Evolutionary conservation across 805 yeast genomes (phyloP), one percentile per base, ranked within the genome.

Genomic region (Candida ponderosae): DNA sequence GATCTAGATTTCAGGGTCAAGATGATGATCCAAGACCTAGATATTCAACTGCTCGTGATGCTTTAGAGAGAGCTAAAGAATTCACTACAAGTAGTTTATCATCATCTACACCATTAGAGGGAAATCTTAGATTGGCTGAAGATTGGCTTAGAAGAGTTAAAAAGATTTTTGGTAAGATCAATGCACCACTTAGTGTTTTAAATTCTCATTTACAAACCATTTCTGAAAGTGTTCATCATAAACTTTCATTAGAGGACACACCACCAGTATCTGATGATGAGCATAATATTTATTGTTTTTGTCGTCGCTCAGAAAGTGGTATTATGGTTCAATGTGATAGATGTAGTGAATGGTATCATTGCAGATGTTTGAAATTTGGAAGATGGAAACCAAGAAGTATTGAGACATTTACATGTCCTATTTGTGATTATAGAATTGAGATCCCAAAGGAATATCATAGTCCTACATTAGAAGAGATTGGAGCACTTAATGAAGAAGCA

Each of bases 311-410:
- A 18, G 89, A 80, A 46, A 56, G 68, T 46, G 71, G 83, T 54
- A 68, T 72, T 0, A 80, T 80, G 84, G 73, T 79, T 32, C 81
- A 74, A 40, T 81, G 89, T 58, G 88, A 80, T 43, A 57, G 54
- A 15, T 82, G 90, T 54, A 64, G 70, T 37, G 86, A 80, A 47
- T 80, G 88, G 88, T 81, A 74, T 49, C 89, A 81, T 51, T 68
- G 71, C 33, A 57, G 56, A 14, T 81, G 89, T 55, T 62, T 81
- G 32, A 68, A 68, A 35, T 50, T 64, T 21, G 62, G 60, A 3
- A 44, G 54, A 14, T 58, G 62, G 43, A 41, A 42, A 29, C 35
- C 57, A 18, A 58, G 57, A 27, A 50, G 46, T 15, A 53, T 50
- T 35, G 60, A 59, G 4, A 55, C 61, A 10, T 79, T 68, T 45